Evolutionary conservation across 257 asterid species (phyloP), one percentile per base, ranked within the genome.

Genomic region (Nicotiana attenuata): DNA sequence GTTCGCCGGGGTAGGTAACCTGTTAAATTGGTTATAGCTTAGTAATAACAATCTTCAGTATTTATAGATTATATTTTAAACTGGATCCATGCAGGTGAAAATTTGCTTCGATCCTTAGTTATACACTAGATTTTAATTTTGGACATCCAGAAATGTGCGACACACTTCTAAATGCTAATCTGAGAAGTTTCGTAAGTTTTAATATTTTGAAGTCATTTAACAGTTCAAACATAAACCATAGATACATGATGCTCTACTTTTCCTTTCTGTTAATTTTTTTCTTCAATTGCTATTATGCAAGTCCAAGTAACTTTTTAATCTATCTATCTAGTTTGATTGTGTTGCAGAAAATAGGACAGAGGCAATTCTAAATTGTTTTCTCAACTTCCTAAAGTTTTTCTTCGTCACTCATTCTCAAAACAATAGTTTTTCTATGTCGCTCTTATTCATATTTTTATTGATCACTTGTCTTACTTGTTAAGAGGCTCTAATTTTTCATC

Each of bases 1-100:
- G 85, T 91, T 81, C 88, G 80, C 77, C 86, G 85, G 90, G 98
- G 98, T 93, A 83, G 76, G 76, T 52, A 2, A 38, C 52, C 76
- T 13, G 22, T 35, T 50, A 0, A 75, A 50, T 24, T 75, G 60
- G 16, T 75, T 29, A 75, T 75, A 71, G 60, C 63, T 50, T 75
- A 16, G 63, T 50, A 75, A 75, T 7, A 1, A 26, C 45, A 50
- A 26, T 24, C 80, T 71, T 71, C 60, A 45, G 60, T 71, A 71
- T 22, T 7, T 50, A 15, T 75, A 16, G 26, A 75, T 50, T 38
- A 75, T 75, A 7, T 75, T 15, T 71, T 15, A 50, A 73, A 75
- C 41, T 2, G 63, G 78, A 75, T 50, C 24, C 63, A 75, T 3
- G 63, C 52, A 73, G 63, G 9, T 73, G 3, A 22, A 69, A 22